These are phyloP conservation scores for Musa acuminata DNA, from an alignment of 176 grass and related monocot species.

Conservation along the genomic window DNA sequence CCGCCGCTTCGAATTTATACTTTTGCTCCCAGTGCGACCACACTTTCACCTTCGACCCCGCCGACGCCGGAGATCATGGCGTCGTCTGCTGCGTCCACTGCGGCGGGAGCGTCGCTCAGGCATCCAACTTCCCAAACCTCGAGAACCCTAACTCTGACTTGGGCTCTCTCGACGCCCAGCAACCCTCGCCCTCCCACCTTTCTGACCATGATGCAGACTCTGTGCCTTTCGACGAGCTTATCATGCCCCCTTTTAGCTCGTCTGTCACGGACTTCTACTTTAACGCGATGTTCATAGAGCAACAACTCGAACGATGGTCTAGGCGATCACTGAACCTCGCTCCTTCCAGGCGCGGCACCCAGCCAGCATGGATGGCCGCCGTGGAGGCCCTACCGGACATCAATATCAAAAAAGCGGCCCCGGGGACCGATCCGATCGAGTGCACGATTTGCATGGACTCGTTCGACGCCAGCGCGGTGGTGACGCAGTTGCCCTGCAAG, in stretches of 20 bases:
- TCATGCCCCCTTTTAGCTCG: slow-evolving; percentile 30
- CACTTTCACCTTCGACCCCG: slow-evolving; percentile 44
- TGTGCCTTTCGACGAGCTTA: slow-evolving; percentile 18
- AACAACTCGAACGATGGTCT: slow-evolving; percentile 50
- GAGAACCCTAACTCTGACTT: slow-evolving; percentile 45
- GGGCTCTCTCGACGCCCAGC: slow-evolving; percentile 24
- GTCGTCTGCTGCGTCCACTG: slow-evolving; percentile 55
- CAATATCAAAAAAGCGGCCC: slow-evolving; percentile 38
- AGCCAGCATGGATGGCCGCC: slow-evolving; percentile 58
- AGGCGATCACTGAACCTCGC: neutral
- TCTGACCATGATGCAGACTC: slow-evolving; percentile 18
- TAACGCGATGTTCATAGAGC: slow-evolving; percentile 69
- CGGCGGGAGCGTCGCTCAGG: slow-evolving; percentile 72
- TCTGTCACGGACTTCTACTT: slow-evolving; percentile 46
- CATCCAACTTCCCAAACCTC: slow-evolving; percentile 11
- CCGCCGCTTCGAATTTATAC: slow-evolving; percentile 47
- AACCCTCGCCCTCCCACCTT: slow-evolving; percentile 11
- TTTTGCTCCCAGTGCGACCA: slow-evolving; percentile 83
- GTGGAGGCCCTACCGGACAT: slow-evolving; percentile 49
- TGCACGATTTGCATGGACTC: slow-evolving; percentile 86
- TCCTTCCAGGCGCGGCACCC: slow-evolving; percentile 66
- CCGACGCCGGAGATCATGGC: slow-evolving; percentile 13
- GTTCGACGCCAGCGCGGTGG: slow-evolving; percentile 58
- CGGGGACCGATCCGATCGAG: slow-evolving; percentile 41
- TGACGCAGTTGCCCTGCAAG: slow-evolving; percentile 94